Percentiles rank a stretch among this genome's conserved stretches.
Evolutionary conservation across 768 basidiomycete species (phyloP).

Genomic region (Podaxis sp.): DNA sequence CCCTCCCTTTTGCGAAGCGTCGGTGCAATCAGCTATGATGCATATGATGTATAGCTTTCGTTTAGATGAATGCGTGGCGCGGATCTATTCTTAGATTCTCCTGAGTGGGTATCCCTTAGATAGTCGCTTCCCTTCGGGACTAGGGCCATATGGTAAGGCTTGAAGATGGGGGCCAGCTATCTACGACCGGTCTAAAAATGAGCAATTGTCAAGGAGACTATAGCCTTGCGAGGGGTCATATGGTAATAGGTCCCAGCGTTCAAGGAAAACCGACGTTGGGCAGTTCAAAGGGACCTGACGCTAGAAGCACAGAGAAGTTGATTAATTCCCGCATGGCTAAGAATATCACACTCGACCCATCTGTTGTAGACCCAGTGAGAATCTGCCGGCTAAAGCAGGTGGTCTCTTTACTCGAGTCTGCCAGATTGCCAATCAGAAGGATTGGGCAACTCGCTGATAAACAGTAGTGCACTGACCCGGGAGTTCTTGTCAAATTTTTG

Average conservation of each 20-base stretch:
- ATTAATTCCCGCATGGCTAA: not conserved
- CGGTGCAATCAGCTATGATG: slow-evolving; percentile 9
- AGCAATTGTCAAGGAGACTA: not conserved
- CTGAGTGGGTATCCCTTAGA: not conserved
- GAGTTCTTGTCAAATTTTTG: not conserved
- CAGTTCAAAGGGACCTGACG: not conserved
- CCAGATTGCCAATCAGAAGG: not conserved
- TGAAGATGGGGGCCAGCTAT: not conserved
- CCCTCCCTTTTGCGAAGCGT: not conserved
- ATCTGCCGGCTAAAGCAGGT: not conserved
- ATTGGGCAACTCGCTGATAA: not conserved
- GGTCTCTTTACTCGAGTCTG: slow-evolving; percentile 8
- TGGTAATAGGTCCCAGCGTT: not conserved
- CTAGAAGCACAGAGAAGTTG: not conserved
- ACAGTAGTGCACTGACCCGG: not conserved
- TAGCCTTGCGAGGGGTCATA: not conserved
- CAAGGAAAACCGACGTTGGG: not conserved
- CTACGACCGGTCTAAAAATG: not conserved
- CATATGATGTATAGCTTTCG: slow-evolving; percentile 5
- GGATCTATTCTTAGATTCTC: slow-evolving; percentile 3
- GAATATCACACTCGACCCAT: not conserved
- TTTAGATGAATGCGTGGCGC: not conserved
- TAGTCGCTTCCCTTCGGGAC: not conserved
- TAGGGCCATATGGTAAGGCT: not conserved
- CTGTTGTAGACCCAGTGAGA: not conserved